A percentile compares a stretch with the other conserved stretches of the same genome.
Evolutionary conservation across 176 grass and related monocot species (phyloP).

Genomic region (Zoysia pacifica): DNA sequence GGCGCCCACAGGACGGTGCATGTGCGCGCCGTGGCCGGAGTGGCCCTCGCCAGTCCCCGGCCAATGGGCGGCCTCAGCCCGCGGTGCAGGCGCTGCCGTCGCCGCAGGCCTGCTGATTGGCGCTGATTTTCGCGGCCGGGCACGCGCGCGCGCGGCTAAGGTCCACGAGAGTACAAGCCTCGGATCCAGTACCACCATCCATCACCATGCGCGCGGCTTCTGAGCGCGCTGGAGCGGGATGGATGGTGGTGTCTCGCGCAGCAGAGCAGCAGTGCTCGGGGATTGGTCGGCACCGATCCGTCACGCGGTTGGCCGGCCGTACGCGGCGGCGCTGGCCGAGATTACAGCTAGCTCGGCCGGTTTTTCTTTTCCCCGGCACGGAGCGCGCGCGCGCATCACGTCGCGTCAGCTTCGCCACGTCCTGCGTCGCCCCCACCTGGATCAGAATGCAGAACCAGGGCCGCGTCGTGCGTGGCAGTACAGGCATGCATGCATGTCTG

Average conservation of each 20-base stretch:
- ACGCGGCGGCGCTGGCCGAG: no score
- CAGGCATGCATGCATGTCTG: no score
- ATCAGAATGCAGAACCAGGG: background rate
- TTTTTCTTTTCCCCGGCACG: background rate
- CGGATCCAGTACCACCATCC: constrained; percentile 5
- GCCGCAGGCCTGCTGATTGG: background rate
- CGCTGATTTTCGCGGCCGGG: no score
- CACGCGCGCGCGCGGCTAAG: no score
- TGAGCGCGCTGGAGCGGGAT: no score
- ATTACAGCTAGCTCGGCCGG: constrained; percentile 22
- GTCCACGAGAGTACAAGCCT: background rate
- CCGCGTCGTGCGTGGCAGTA: background rate
- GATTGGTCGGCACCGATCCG: constrained; percentile 11
- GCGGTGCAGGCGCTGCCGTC: no score
- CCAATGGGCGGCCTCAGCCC: background rate
- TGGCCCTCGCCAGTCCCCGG: background rate
- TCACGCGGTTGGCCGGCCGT: background rate
- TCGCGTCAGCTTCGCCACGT: constrained; percentile 42
- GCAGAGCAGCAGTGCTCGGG: background rate
- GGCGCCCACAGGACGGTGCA: constrained; percentile 24
- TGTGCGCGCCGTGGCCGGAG: background rate
- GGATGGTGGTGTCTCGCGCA: no score
- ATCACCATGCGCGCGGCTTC: no score
- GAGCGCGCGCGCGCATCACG: background rate
- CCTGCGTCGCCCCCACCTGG: background rate